Evolutionary conservation across 2,329 filamentous ascomycete species (phyloP), one percentile per base, ranked within the genome.

Genomic region (Metarhizium rileyi): DNA sequence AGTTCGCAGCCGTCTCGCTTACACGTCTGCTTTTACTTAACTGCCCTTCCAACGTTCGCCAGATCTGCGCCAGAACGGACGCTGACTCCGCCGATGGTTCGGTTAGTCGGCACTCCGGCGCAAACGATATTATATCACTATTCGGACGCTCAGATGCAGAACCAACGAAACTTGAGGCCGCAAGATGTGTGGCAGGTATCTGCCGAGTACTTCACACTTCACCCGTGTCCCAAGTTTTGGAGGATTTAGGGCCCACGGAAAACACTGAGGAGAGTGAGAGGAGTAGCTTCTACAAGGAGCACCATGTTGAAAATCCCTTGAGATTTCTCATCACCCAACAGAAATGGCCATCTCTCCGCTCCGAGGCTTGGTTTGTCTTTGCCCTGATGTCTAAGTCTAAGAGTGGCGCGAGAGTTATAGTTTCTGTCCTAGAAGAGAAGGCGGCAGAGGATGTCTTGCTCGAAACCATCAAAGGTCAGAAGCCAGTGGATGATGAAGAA

Each of bases 281-380:
- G 5, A 59, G 54, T 7, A 51, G 54, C 7, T 80, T 81, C 59
- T 78, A 79, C 61, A 48, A 59, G 1, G 61, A 60, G 23, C 74
- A 80, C 57, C 53, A 66, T 20, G 60, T 80, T 12, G 57, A 63
- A 14, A 58, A 64, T 7, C 65, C 72, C 0, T 66, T 84, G 6
- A 59, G 70, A 1, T 78, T 74, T 55, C 70, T 84, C 25, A 66
- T 81, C 23, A 72, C 68, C 2, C 80, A 84, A 57, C 65, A 63
- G 3, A 81, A 78, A 54, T 84, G 79, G 70, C 76, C 78, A 0
- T 69, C 75, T 2, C 66, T 84, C 2, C 71, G 77, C 18, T 80
- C 78, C 36, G 81, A 84, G 58, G 71, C 75, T 3, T 78, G 80
- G 73, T 83, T 84, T 53, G 73, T 81, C 5, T 70, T 82, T 47